These are phyloP conservation scores for Exophiala aquamarina DNA, from an alignment of 2,329 filamentous ascomycete species.

Conservation along the genomic window DNA sequence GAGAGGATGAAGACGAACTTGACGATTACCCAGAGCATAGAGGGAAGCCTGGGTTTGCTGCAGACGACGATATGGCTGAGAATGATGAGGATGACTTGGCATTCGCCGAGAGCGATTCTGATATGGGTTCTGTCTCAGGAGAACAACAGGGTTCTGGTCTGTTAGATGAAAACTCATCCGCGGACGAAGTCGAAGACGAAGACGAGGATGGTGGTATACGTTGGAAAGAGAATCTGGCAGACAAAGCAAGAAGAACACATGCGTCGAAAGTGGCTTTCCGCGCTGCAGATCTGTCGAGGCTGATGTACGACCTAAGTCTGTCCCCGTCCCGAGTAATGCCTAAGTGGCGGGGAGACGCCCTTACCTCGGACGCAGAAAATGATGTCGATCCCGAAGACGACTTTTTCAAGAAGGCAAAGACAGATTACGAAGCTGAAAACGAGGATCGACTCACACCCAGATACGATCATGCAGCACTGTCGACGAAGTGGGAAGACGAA, in stretches of 20 bases:
- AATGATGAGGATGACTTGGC: constrained; percentile 69
- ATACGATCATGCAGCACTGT: constrained; percentile 77
- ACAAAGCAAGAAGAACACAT: constrained; percentile 72
- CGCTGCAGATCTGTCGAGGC: constrained; percentile 76
- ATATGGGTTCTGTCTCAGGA: constrained; percentile 81
- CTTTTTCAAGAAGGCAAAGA: constrained; percentile 60
- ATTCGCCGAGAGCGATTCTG: constrained; percentile 96
- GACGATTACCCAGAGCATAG: constrained; percentile 42
- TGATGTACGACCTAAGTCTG: constrained; percentile 84
- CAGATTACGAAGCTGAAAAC: constrained; percentile 47
- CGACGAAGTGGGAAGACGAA: constrained; percentile 79
- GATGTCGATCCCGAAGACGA: constrained; percentile 66
- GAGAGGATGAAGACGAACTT: constrained; percentile 43
- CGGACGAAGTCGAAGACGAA: constrained; percentile 52
- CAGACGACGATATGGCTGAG: constrained; percentile 51
- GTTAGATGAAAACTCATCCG: constrained; percentile 58
- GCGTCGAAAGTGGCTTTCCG: constrained; percentile 70
- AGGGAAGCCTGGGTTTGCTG: constrained; percentile 43
- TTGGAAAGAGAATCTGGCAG: constrained; percentile 87
- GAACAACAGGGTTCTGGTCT: constrained; percentile 53
- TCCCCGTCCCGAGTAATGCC: constrained; percentile 72
- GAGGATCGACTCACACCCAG: constrained; percentile 79
- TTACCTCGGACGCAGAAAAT: constrained; percentile 52
- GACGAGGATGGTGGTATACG: constrained; percentile 72
- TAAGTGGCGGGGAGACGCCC: constrained; percentile 74